phyloP scores from a whole-genome alignment of 805 yeast species.

The Candida coleopterorum region DNA sequence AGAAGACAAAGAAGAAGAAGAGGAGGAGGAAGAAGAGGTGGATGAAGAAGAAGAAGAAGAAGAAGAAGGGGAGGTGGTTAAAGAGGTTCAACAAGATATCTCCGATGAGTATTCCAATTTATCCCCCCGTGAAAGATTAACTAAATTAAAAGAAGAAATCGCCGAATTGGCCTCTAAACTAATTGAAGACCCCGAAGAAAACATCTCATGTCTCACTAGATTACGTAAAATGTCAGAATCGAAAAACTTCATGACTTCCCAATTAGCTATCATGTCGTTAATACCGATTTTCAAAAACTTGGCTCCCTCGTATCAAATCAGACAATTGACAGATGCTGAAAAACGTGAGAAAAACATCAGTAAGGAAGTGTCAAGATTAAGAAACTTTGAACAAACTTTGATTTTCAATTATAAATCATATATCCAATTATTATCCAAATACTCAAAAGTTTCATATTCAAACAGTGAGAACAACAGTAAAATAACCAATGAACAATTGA shows the following conservation, averaged over 20 bases:
- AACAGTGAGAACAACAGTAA: slow-evolving; percentile 33
- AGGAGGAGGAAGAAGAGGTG: slow-evolving; percentile 18
- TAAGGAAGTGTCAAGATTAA: slow-evolving; percentile 70
- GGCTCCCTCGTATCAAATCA: slow-evolving; percentile 82
- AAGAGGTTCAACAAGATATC: slow-evolving; percentile 19
- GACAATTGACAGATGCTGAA: slow-evolving; percentile 79
- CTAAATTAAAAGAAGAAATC: slow-evolving; percentile 71
- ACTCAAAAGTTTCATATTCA: slow-evolving; percentile 35
- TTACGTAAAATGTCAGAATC: slow-evolving; percentile 68
- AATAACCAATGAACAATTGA: slow-evolving; percentile 29
- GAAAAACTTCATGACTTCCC: slow-evolving; percentile 58
- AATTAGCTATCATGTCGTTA: slow-evolving; percentile 71
- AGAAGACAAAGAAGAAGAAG: slow-evolving; percentile 17
- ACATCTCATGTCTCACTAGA: slow-evolving; percentile 59
- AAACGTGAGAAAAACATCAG: slow-evolving; percentile 77
- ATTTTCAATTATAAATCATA: slow-evolving; percentile 66
- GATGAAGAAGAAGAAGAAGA: slow-evolving; percentile 12
- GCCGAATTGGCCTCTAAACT: slow-evolving; percentile 75
- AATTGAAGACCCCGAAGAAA: slow-evolving; percentile 87
- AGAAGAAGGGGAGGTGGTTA: background rate
- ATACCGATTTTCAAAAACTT: slow-evolving; percentile 81
- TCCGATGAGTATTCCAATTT: slow-evolving; percentile 44
- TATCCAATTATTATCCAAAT: slow-evolving; percentile 48
- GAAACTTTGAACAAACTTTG: slow-evolving; percentile 77
- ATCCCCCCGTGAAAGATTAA: slow-evolving; percentile 49